Evolutionary conservation across 2,329 filamentous ascomycete species (phyloP), one percentile per base, ranked within the genome.

Genomic region (Clonostachys solani): DNA sequence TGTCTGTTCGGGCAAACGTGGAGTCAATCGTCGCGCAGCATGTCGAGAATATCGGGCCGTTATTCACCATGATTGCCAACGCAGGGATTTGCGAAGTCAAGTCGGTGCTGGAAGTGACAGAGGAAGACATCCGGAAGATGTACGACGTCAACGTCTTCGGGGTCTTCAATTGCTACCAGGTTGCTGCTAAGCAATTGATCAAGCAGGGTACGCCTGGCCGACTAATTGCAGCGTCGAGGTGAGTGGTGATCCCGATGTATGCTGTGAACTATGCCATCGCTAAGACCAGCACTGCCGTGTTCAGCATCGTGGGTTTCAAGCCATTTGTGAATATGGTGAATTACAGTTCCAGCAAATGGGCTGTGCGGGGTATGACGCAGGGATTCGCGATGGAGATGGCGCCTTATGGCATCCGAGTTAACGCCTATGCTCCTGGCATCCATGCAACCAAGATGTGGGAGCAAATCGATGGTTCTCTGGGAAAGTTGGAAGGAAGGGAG

Each of bases 401-500:
- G 0, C 62, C 66, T 42, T 75, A 87, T 57, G 71, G 79, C 49
- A 87, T 88, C 59, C 86, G 80, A 0, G 82, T 78, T 17, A 87
- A 87, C 53, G 75, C 77, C 0, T 87, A 86, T 55, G 83, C 81
- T 0, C 84, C 84, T 0, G 84, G 84, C 0, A 84, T 87, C 43
- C 81, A 87, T 0, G 81, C 76, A 0, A 86, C 82, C 0, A 68
- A 71, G 0, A 87, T 87, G 83, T 87, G 83, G 83, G 83, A 86
- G 42, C 57, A 80, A 3, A 86, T 87, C 46, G 84, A 87, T 50
- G 75, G 79, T 51, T 75, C 76, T 48, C 51, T 56, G n/a, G 50
- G 33, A 8, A 47, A 50, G 33, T 71, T 77, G 58, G 70, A 71
- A 48, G 81, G 77, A 0, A 64, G 67, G 0, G 63, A 70, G 54